These are phyloP conservation scores for Paraphaeosphaeria minitans DNA, from an alignment of 2,329 filamentous ascomycete genomes.

Conservation along the genomic window DNA sequence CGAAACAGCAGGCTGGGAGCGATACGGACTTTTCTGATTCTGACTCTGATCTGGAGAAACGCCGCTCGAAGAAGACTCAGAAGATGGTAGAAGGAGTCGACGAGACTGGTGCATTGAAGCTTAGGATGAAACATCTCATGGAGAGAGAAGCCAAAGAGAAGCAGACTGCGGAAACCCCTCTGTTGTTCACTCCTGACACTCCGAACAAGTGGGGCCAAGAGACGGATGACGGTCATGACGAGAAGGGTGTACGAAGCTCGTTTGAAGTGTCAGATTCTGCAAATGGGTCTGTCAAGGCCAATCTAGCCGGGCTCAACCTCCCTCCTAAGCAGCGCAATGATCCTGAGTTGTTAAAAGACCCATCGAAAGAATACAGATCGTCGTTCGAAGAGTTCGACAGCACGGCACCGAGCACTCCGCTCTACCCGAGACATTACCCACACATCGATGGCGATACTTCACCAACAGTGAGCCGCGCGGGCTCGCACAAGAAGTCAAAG, in stretches of 20 bases:
- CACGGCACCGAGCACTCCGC: constrained; percentile 47
- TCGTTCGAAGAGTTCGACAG: constrained; percentile 47
- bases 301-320: constrained; percentile 28
- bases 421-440: constrained; percentile 36
- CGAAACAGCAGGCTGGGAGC: constrained; percentile 34
- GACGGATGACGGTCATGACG: constrained; percentile 25
- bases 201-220: constrained; percentile 47
- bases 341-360: constrained; percentile 24
- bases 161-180: constrained; percentile 43
- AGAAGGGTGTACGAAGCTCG: constrained; percentile 27
- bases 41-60: constrained; percentile 56
- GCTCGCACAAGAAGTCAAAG: constrained; percentile 42
- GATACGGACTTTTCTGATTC: constrained; percentile 42
- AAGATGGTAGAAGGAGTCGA: constrained; percentile 52
- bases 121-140: constrained; percentile 52
- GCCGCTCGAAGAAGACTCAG: constrained; percentile 55
- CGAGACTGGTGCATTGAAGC: constrained; percentile 54
- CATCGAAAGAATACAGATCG: constrained; percentile 40
- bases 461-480: constrained; percentile 41
- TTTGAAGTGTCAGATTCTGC: constrained; percentile 27
- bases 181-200: constrained; percentile 50
- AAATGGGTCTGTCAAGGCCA: constrained; percentile 26
- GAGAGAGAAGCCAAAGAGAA: constrained; percentile 49
- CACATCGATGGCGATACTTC: constrained; percentile 44
- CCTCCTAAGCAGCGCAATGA: constrained; percentile 27